Evolutionary conservation across 2,329 filamentous ascomycete species (phyloP), one percentile per base, ranked within the genome.

Genomic region (Xylaria sp.): DNA sequence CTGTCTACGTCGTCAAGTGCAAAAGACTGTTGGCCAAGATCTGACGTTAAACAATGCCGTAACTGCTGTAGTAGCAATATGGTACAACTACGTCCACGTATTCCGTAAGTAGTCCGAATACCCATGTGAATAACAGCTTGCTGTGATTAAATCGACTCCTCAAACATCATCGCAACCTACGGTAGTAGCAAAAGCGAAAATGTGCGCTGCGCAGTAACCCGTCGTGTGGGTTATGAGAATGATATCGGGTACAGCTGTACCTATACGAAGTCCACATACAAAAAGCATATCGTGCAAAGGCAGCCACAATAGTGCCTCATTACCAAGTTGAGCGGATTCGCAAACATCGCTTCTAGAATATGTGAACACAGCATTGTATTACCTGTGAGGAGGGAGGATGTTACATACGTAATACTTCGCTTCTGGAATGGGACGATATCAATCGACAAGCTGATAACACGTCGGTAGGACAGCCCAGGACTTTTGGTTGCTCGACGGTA

Each of bases 271-370:
- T 23, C 55, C 41, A 39, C 12, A 5, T 49, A 25, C 55, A 15
- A 36, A 39, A 20, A 13, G 58, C 15, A 55, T 8, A 48, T 25
- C 46, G 15, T 48, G 49, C 20, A 25, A 67, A 58, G 52, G 43
- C 9, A 58, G 64, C 58, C 58, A 65, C 49, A 31, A 18, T 46
- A 52, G 49, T 59, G 58, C 60, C 68, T 64, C 55, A 12, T 41
- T 33, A 54, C 56, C 36, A 59, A 55, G 59, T 12, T 31, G 46
- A 39, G 54, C 18, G 46, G 43, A 61, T 55, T 61, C 39, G 43
- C 41, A 39, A 62, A 51, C 18, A 54, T 18, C 33, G 51, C 52
- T 62, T 62, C 64, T 58, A 62, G 59, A 43, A 58, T 46, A 58
- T 58, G 39, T 39, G 39, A 58, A 31, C 39, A 9, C n/a, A 56